These are phyloP conservation scores for Rhinocladiella similis DNA, from an alignment of 2,329 filamentous ascomycete species.

Conservation along the genomic window DNA sequence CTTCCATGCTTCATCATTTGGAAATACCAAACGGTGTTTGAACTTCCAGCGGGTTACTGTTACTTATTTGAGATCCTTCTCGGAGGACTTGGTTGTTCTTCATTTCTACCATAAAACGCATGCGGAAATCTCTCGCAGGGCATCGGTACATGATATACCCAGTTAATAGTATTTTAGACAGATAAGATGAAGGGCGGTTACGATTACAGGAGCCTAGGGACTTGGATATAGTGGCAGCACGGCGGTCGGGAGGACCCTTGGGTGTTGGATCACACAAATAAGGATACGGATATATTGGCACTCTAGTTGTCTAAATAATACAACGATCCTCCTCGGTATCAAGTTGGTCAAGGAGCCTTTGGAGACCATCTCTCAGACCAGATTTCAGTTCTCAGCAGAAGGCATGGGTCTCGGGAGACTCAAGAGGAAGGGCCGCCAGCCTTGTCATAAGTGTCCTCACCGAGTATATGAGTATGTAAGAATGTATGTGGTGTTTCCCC, in stretches of 20 bases:
- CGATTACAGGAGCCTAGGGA: not conserved
- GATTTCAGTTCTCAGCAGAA: too few relatives aligned
- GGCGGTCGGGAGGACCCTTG: not conserved
- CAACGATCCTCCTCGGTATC: too few relatives aligned
- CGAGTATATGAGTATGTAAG: too few relatives aligned
- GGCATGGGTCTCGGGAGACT: too few relatives aligned
- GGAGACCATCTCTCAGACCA: too few relatives aligned
- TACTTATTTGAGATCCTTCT: not conserved
- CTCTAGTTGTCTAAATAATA: too few relatives aligned
- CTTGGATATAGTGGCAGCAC: not conserved
- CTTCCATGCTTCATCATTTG: not conserved
- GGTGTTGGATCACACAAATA: not conserved
- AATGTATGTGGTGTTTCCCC: too few relatives aligned
- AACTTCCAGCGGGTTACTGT: not conserved
- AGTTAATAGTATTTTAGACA: not conserved
- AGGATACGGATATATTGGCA: not conserved
- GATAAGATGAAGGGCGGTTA: not conserved
- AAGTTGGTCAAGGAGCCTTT: too few relatives aligned
- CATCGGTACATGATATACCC: slow-evolving; percentile 3
- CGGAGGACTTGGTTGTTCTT: not conserved
- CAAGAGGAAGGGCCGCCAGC: too few relatives aligned
- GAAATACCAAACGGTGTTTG: not conserved
- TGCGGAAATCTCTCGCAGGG: not conserved
- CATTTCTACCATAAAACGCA: not conserved
- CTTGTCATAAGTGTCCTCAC: too few relatives aligned